Evolutionary conservation across 202 grass and related monocot genomes (phyloP), one percentile per base, ranked within the genome.

Genomic region (Dendrocalamus latiflorus): DNA sequence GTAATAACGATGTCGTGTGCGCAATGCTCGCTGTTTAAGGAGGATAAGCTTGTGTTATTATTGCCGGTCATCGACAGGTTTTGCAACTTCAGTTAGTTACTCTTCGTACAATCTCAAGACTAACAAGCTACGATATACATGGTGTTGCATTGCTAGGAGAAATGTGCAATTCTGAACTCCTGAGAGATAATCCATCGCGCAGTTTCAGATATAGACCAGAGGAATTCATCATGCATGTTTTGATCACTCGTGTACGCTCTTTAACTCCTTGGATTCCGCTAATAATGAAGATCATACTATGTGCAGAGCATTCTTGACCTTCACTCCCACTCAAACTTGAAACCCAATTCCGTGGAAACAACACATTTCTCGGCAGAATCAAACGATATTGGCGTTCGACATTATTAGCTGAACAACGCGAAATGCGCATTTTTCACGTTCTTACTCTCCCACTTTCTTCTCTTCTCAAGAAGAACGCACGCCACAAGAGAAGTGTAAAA

Each of bases 401-500:
- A 48, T 67, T 80, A 74, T 86, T 67, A 12, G 51, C 73, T 38
- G 42, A 57, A 55, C 70, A 68, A 38, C 18, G 15, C 28, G n/a
- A 48, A 6, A 68, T 5, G 72, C n/a, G 42, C 58, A 24, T 42
- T 48, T 30, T n/a, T 14, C 21, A 63, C 59, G 13, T 75, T 57
- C 26, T 33, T 21, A 16, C 68, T 38, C 15, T 37, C 34, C 34
- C 59, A 33, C 33, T 62, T 17, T 17, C 37, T 83, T 30, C 17
- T 68, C 82, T 77, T 28, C n/a, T 18, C 3, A 33, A 51, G n/a
- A 49, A 77, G 39, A 10, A 37, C 65, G 39, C 12, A 14, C 25
- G 20, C 43, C 21, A 70, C 2, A 81, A 47, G 77, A 87, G 78
- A 76, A 54, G 28, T 41, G 53, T 24, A 41, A 81, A 75, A 81